Base-by-base conservation (phyloP, 345 rosid species). In the Draba incana region DNA sequence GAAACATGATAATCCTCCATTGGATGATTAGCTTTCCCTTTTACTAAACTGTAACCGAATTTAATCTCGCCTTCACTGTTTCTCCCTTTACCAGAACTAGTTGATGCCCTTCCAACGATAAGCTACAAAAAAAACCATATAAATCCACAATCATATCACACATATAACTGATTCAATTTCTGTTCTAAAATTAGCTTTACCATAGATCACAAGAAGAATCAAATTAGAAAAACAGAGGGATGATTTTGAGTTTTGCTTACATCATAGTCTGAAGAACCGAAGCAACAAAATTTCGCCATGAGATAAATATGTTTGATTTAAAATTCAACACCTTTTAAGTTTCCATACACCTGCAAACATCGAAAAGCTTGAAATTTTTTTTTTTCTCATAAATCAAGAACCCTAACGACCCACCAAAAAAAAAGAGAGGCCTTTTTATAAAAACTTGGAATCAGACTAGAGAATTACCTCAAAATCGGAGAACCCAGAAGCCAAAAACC, bases 1-100 rank as follows among this genome's bases (percentile, higher is more conserved):
- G 92, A 86, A 11, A 87, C 89, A 66, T 87, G 85, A 66, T 83
- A 87, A 72, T 87, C 92, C 67, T 87, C 92, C 92, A 87, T 87
- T 3, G 92, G 89, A 76, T 87, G 92, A 74, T 79, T 85, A 23
- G 89, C 92, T 82, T 85, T 87, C 45, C 92, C 92, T 78, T 87
- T 87, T 14, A 82, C 80, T 46, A 87, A 72, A 65, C 81, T 82
- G 62, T 80, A 87, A 16, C 92, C 92, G 70, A 72, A 87, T 70
- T 78, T 87, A 25, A 79, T 62, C 37, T 72, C 78, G n/a, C 84
- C 83, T 10, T 74, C 79, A 6, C 70, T 75, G 69, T 81, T 83
- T 76, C 75, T 85, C 38, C 92, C 92, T 73, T 85, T 87, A 2
- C 89, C 92, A 3, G 86, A 78, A 57, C 73, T 83, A 72, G 33